Conservation (phyloP, 805 yeast genomes). For the Saccharomycopsis guyanensis region DNA sequence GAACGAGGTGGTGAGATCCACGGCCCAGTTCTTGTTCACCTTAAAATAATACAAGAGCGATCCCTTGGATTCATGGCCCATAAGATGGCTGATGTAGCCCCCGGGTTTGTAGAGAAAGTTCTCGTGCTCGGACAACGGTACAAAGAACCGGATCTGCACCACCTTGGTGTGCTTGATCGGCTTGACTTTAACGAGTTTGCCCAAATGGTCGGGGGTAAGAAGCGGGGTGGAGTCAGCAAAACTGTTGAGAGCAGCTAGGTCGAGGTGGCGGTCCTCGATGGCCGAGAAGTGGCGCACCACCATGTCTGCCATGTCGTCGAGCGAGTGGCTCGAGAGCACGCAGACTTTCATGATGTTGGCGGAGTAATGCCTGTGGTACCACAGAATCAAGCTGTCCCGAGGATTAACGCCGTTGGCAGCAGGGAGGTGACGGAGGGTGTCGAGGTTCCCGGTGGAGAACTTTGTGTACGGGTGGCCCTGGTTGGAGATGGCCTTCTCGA, state of each 20-base stretch:
- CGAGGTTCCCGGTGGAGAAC: slow-evolving; percentile 82
- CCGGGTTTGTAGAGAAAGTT: slow-evolving; percentile 65
- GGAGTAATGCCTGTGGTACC: slow-evolving; percentile 66
- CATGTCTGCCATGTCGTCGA: slow-evolving; percentile 68
- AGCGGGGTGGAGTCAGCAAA: slow-evolving; percentile 31
- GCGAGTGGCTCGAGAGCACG: slow-evolving; percentile 70
- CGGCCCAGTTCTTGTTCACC: slow-evolving; percentile 63
- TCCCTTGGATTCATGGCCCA: slow-evolving; percentile 92
- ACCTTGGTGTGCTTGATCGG: slow-evolving; percentile 78
- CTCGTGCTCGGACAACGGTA: slow-evolving; percentile 63
- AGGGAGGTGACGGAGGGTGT: slow-evolving; percentile 68
- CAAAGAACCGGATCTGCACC: slow-evolving; percentile 58
- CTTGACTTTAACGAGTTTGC: slow-evolving; percentile 52
- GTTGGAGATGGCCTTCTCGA: slow-evolving; percentile 69
- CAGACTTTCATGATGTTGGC: slow-evolving; percentile 85
- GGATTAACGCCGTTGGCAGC: slow-evolving; percentile 55
- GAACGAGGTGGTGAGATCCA: slow-evolving; percentile 66
- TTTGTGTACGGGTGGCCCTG: slow-evolving; percentile 76
- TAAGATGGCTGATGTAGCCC: slow-evolving; percentile 65
- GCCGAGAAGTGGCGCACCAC: slow-evolving; percentile 36
- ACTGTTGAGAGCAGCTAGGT: slow-evolving; percentile 6
- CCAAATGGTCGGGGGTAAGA: slow-evolving; percentile 40
- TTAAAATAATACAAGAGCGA: slow-evolving; percentile 69
- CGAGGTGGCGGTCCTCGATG: slow-evolving; percentile 11
- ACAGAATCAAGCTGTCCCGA: slow-evolving; percentile 71